Conservation (phyloP, 108 stramenopile species). For the Cylindrotheca closterium region DNA sequence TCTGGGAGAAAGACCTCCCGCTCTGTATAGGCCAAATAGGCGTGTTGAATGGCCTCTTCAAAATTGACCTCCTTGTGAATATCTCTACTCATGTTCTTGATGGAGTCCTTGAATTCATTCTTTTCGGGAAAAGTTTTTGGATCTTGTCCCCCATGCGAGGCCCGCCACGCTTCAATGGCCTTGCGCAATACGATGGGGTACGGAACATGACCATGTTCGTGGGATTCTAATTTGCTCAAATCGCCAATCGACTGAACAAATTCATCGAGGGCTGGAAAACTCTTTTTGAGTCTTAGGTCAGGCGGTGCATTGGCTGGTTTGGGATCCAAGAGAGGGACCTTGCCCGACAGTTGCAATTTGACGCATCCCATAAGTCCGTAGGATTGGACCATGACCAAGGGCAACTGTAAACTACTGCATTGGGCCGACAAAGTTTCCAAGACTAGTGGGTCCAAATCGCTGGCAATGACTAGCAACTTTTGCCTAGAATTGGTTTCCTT, state of each 20-base stretch:
- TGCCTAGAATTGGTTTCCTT: not conserved
- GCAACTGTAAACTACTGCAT: constrained; percentile 48
- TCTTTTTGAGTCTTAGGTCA: constrained; percentile 71
- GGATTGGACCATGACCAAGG: constrained; percentile 76
- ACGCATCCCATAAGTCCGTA: constrained; percentile 91
- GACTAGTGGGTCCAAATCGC: constrained; percentile 74
- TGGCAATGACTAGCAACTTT: constrained; percentile 80
- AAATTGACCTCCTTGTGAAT: constrained; percentile 79
- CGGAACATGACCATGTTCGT: constrained; percentile 83
- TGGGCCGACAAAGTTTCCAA: constrained; percentile 54
- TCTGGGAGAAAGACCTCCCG: constrained; percentile 17
- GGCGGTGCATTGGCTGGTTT: constrained; percentile 64
- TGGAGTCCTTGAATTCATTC: constrained; percentile 58
- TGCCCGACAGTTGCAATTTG: constrained; percentile 69
- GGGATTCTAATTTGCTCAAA: constrained; percentile 43
- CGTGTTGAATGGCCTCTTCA: constrained; percentile 77
- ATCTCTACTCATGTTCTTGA: constrained; percentile 62
- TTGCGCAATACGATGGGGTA: constrained; percentile 79
- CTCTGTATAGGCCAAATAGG: constrained; percentile 84
- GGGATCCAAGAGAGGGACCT: constrained; percentile 56
- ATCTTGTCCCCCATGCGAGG: constrained; percentile 19
- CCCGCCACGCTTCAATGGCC: constrained; percentile 50
- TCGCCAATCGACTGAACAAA: constrained; percentile 42
- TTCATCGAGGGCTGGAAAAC: constrained; percentile 51
- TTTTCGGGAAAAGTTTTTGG: constrained; percentile 78